Conservation (phyloP, 371 early-diverging fungal genomes). For the Rhizopus arrhizus region DNA sequence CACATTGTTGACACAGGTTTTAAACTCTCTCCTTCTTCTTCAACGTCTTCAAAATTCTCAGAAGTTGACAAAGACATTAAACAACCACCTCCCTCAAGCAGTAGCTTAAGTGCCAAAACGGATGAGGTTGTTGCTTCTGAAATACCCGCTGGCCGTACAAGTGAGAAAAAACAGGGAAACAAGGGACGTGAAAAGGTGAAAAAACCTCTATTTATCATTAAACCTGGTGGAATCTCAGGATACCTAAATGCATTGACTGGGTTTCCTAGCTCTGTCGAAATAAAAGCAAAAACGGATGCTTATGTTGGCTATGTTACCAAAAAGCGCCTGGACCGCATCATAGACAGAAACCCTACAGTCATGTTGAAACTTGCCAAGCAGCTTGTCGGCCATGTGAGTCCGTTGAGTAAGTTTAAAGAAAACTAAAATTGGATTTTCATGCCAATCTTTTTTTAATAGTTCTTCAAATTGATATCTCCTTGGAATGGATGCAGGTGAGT, state of each 20-base stretch:
- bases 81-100: neutral
- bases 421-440: neutral
- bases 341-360: constrained; percentile 81
- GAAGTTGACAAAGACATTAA: neutral
- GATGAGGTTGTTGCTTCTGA: constrained; percentile 40
- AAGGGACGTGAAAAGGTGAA: constrained; percentile 27
- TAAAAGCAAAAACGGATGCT: constrained; percentile 79
- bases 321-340: constrained; percentile 76
- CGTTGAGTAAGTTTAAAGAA: constrained; percentile 62
- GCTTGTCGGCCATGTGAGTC: constrained; percentile 79
- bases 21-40: constrained; percentile 13
- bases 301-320: constrained; percentile 88
- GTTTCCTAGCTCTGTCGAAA: constrained; percentile 83
- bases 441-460: constrained; percentile 33
- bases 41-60: constrained; percentile 1
- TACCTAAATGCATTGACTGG: constrained; percentile 91
- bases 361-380: constrained; percentile 88
- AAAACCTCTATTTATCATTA: constrained; percentile 69
- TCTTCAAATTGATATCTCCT: constrained; percentile 90
- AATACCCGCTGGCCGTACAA: constrained; percentile 41
- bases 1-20: constrained; percentile 14
- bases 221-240: constrained; percentile 89
- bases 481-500: constrained; percentile 94
- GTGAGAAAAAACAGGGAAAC: constrained; percentile 17
- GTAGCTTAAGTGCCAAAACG: constrained; percentile 14